Conservation (phyloP, 495 filamentous ascomycete species). For the Xylaria grammica region DNA sequence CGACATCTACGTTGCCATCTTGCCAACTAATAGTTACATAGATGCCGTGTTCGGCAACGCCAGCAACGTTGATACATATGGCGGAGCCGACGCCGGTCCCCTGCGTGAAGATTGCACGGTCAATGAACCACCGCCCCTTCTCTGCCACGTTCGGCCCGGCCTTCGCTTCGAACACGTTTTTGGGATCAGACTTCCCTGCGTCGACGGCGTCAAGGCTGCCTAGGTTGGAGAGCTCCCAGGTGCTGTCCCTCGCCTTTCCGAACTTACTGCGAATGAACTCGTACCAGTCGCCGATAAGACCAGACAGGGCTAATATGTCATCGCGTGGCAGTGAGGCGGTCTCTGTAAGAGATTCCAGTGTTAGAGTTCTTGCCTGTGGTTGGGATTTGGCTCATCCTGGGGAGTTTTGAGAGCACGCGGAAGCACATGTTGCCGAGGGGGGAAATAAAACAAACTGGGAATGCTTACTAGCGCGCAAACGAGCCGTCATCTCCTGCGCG, state of each 20-base stretch:
- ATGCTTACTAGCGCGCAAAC: constrained; percentile 8
- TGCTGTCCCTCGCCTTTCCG: constrained; percentile 26
- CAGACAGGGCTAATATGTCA: constrained; percentile 36
- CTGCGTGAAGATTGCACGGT: constrained; percentile 39
- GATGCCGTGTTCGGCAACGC: constrained; percentile 29
- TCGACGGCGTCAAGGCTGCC: constrained; percentile 21
- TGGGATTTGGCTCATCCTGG: neutral
- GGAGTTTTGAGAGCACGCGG: neutral
- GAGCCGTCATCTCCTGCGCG: constrained; percentile 17
- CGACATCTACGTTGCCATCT: constrained; percentile 32
- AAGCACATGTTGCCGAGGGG: constrained; percentile 7
- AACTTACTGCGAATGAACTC: constrained; percentile 34
- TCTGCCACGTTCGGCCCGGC: neutral
- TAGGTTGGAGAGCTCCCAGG: constrained; percentile 41
- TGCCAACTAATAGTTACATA: constrained; percentile 36
- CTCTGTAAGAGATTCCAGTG: neutral
- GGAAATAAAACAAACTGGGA: neutral
- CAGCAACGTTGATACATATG: constrained; percentile 36
- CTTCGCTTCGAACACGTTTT: neutral
- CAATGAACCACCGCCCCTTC: constrained; percentile 27
- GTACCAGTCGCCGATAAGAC: constrained; percentile 35
- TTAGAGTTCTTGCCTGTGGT: neutral
- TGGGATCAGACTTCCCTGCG: neutral
- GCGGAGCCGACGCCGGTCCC: constrained; percentile 34
- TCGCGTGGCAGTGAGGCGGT: constrained; percentile 31